Evolutionary conservation across 257 asterid species (phyloP), one percentile per base, ranked within the genome.

Genomic region (Rehmannia glutinosa): DNA sequence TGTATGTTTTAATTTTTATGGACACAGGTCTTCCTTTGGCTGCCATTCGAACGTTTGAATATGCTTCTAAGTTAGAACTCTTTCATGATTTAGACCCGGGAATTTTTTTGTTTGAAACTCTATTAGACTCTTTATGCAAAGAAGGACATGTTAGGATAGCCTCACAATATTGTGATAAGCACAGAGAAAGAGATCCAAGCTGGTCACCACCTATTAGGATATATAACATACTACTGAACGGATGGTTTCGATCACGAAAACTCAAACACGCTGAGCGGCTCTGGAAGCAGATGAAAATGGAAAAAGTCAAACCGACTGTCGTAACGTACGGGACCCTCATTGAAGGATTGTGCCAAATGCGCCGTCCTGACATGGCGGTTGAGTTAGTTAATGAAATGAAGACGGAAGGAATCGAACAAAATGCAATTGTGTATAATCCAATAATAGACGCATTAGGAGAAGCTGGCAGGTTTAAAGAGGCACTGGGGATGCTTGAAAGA

Each of bases 391-490:
- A 59, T 24, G 94, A 90, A 50, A 87, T 90, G 97, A 90, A 58
- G 60, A 38, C 27, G 17, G 86, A 74, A 75, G 86, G 88, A 69
- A 69, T 84, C 12, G 83, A 80, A 68, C 92, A 90, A 1, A 87
- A 87, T 70, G 87, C 84, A 12, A 76, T 90, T 20, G 90, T 90
- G 53, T 90, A 84, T 69, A 90, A 90, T 71, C 82, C 96, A 0
- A 80, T 90, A 52, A 82, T 90, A 46, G 96, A 89, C 77, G 96
- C 96, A 2, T 71, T 92, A 49, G 98, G 95, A 64, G 98, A 89
- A 83, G 91, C 89, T 5, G 89, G 97, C 21, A 83, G 84, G 76
- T 83, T 92, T 70, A 75, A 84, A 70, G 97, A 92, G 80, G 97
- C 98, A 3, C 33, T 83, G 9, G 92, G 87, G 47, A 75, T 85